phyloP scores from a whole-genome alignment of 371 early-diverging fungal genomes.

The Zancudomyces culisetae region DNA sequence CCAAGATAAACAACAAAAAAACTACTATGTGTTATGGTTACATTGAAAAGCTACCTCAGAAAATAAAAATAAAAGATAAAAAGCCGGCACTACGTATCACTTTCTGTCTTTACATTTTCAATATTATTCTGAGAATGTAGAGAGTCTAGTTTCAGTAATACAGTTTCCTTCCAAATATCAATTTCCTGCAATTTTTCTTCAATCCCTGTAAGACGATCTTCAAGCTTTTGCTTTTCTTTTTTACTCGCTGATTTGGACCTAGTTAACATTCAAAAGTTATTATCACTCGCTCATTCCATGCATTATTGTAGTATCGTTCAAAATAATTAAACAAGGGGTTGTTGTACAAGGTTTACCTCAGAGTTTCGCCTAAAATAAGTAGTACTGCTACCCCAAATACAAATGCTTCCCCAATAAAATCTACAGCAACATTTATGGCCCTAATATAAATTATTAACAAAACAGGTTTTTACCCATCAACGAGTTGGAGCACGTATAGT shows the following conservation, averaged over 20 bases:
- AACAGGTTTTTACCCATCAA: too few relatives aligned
- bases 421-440: constrained; percentile 75
- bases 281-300: background rate
- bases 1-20: too few relatives aligned
- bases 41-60: too few relatives aligned
- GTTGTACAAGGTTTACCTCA: constrained; percentile 12
- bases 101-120: too few relatives aligned
- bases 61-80: too few relatives aligned
- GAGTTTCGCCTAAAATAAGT: constrained; percentile 46
- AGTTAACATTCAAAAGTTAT: background rate
- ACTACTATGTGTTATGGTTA: too few relatives aligned
- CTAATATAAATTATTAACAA: too few relatives aligned
- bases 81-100: too few relatives aligned
- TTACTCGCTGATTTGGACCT: background rate
- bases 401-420: constrained; percentile 67
- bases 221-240: background rate
- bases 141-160: too few relatives aligned
- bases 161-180: background rate
- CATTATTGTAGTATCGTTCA: too few relatives aligned
- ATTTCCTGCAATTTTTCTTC: background rate
- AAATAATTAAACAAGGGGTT: background rate
- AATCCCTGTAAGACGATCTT: background rate
- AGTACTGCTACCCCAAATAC: constrained; percentile 66
- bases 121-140: too few relatives aligned
- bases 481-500: too few relatives aligned